Evolutionary conservation across 2,329 filamentous ascomycete genomes (phyloP).

Genomic region (Arachnomyces sp.): DNA sequence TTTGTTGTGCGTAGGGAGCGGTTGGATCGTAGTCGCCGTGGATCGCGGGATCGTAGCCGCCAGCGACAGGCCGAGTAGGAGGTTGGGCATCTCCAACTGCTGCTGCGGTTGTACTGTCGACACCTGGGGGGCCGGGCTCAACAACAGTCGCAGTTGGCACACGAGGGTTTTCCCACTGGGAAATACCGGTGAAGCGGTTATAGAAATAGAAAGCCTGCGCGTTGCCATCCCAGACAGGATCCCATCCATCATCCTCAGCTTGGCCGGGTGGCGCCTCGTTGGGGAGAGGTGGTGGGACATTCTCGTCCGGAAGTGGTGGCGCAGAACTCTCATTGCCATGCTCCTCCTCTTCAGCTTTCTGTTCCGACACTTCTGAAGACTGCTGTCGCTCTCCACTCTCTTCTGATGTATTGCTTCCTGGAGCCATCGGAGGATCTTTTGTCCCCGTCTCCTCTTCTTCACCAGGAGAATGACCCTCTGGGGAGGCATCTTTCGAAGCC

Average conservation of each 20-base stretch:
- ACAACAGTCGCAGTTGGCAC: slow-evolving; percentile 43
- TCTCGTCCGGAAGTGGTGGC: slow-evolving; percentile 36
- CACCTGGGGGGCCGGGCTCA: slow-evolving; percentile 17
- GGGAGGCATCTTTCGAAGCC: slow-evolving; percentile 5
- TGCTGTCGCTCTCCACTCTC: slow-evolving; percentile 5
- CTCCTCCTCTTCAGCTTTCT: slow-evolving; percentile 12
- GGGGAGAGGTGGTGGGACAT: slow-evolving; percentile 44
- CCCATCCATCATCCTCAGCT: slow-evolving; percentile 63
- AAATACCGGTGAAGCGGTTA: slow-evolving; percentile 67
- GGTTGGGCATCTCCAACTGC: slow-evolving; percentile 27
- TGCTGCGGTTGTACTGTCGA: slow-evolving; percentile 28
- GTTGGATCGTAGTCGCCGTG: slow-evolving; percentile 95
- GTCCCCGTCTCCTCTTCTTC: not conserved
- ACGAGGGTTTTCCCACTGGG: slow-evolving; percentile 83
- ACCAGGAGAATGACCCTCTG: not conserved
- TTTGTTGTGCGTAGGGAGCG: slow-evolving; percentile 76
- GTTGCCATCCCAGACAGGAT: slow-evolving; percentile 65
- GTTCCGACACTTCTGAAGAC: slow-evolving; percentile 9
- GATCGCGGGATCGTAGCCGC: slow-evolving; percentile 90
- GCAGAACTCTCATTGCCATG: slow-evolving; percentile 17
- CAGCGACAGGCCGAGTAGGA: slow-evolving; percentile 41
- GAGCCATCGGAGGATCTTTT: slow-evolving; percentile 1
- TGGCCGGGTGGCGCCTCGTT: slow-evolving; percentile 43
- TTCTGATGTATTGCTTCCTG: slow-evolving; percentile 1
- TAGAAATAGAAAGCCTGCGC: slow-evolving; percentile 72